Base-by-base conservation (phyloP, 1,284 basidiomycete genomes). In the Trametes versicolor region DNA sequence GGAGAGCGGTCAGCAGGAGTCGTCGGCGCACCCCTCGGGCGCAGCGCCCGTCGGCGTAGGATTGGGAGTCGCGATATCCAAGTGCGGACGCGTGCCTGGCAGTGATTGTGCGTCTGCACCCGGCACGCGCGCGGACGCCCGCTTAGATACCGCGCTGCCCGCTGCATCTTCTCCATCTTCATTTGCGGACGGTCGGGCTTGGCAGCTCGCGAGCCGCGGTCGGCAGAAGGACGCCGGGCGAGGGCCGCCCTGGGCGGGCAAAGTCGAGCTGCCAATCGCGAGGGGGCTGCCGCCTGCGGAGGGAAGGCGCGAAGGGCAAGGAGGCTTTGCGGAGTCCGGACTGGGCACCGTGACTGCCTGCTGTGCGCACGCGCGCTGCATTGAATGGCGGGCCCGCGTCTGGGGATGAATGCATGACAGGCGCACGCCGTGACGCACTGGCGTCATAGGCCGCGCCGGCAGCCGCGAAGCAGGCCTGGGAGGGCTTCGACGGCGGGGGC, bases 381-480 rank as follows among this genome's bases (percentile, higher is more conserved):
- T 37, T 62, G 54, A 62, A 62, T 62, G 61, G 52, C 61, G 45
- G 39, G 45, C 52, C 48, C 36, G 47, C 51, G 51, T 37, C 51
- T 34, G 50, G 45, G 53, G 29, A 34, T 55, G 29, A 32, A 32
- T 32, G 29, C 29, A 32, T 32, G 59, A 61, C 59, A 49, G 48
- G 9, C 48, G 48, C 48, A 49, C 15, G 43, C 43, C 43, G 43
- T 21, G 43, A 49, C 43, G 39, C 47, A 48, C 60, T 62, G 60
- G 61, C 61, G 61, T 62, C 61, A 62, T 62, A 57, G 55, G 48
- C 41, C 54, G 61, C 61, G 48, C 54, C 61, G 61, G 61, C 54
- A 57, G 61, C 61, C 61, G 54, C 61, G 61, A 57, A 62, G 54
- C 15, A 39, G 29, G 54, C 61, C 39, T 51, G 61, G 61, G 61